Conservation (phyloP, 176 grass and related monocot species). For the Canna indica region DNA sequence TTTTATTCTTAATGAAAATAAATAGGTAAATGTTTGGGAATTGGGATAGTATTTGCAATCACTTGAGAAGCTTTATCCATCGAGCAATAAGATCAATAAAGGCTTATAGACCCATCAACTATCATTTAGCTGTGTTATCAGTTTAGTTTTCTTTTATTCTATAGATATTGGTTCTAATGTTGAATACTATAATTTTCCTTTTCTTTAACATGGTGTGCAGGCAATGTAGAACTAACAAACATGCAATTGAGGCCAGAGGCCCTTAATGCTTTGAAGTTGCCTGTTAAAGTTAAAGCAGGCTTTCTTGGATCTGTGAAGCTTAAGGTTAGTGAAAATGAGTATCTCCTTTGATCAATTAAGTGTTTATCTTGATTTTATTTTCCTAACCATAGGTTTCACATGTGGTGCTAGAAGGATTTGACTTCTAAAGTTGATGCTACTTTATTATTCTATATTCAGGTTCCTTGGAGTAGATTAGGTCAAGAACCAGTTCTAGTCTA, state of each 20-base stretch:
- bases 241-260: constrained; percentile 95
- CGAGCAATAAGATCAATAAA: neutral
- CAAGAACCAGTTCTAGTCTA: constrained; percentile 95
- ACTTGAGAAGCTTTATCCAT: no score
- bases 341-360: no score
- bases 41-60: no score
- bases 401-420: neutral
- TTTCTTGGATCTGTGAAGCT: constrained; percentile 95
- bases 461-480: constrained; percentile 93
- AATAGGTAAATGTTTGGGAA: no score
- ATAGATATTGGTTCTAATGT: neutral
- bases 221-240: constrained; percentile 86
- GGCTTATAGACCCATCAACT: neutral
- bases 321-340: constrained; percentile 54
- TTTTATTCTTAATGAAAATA: no score
- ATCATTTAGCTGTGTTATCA: neutral
- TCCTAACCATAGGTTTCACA: neutral
- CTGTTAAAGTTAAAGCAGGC: constrained; percentile 90
- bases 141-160: neutral
- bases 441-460: constrained; percentile 32
- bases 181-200: constrained; percentile 20
- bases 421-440: neutral
- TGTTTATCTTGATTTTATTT: neutral
- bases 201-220: constrained; percentile 23
- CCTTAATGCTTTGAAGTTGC: constrained; percentile 91